A percentile compares a stretch with the other conserved stretches of the same genome.
Evolutionary conservation across 768 basidiomycete species (phyloP).

Genomic region (Leucocoprinus birnbaumii): DNA sequence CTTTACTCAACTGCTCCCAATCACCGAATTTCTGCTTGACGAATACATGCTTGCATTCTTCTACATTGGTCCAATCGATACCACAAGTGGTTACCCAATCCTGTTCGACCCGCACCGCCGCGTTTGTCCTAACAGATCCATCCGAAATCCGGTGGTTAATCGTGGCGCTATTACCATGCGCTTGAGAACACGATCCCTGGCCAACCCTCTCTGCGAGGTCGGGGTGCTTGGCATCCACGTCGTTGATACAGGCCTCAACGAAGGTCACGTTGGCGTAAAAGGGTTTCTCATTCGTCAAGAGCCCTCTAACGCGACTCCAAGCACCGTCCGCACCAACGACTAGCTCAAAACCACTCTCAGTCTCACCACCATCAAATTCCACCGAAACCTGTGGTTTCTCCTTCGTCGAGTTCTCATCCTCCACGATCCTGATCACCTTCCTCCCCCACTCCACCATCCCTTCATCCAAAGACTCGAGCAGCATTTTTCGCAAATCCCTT

Average conservation of each 20-base stretch:
- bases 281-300: conserved; percentile 26
- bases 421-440: conserved; percentile 14
- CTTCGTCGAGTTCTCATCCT: not conserved
- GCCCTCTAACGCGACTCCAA: conserved; percentile 33
- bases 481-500: conserved; percentile 20
- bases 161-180: conserved; percentile 22
- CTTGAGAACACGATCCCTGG: conserved; percentile 23
- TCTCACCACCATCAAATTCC: conserved; percentile 12
- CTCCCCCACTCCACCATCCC: conserved; percentile 19
- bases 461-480: conserved; percentile 21
- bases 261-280: conserved; percentile 27
- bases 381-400: conserved; percentile 13
- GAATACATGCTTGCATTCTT: not conserved
- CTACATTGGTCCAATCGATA: conserved; percentile 10
- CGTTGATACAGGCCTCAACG: conserved; percentile 14
- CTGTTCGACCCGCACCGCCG: conserved; percentile 4
- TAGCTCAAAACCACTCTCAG: conserved; percentile 17
- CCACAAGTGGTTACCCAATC: conserved; percentile 13
- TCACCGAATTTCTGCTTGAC: not conserved
- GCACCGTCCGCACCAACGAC: conserved; percentile 31
- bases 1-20: conserved; percentile 4
- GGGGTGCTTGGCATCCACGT: conserved; percentile 19
- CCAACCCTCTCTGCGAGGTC: conserved; percentile 22
- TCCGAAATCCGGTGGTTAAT: conserved; percentile 28
- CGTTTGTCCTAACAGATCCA: conserved; percentile 11